These are phyloP conservation scores for Paecilomyces variotii DNA, from an alignment of 2,329 filamentous ascomycete species.

Conservation along the genomic window DNA sequence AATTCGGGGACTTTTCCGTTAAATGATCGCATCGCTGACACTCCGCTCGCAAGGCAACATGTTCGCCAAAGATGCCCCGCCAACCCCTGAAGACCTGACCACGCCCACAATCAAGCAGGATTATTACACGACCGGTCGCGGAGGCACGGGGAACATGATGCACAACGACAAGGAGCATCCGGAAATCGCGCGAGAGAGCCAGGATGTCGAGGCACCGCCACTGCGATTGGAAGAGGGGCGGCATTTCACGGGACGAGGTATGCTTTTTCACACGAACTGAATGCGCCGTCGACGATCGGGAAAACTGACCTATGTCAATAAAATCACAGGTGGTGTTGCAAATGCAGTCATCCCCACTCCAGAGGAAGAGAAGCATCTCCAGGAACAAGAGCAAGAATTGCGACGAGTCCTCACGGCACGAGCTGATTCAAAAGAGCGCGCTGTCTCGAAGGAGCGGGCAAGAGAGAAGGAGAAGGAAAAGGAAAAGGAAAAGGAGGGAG, in stretches of 20 bases:
- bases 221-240: constrained; percentile 30
- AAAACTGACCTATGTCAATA: constrained; percentile 2
- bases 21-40: not conserved
- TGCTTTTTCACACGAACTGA: constrained; percentile 4
- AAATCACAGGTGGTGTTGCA: constrained; percentile 23
- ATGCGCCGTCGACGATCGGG: not conserved
- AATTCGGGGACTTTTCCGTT: not conserved
- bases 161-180: constrained; percentile 60
- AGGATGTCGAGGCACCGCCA: constrained; percentile 63
- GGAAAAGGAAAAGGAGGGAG: not conserved
- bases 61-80: constrained; percentile 40
- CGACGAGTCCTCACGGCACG: not conserved
- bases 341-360: constrained; percentile 25
- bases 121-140: constrained; percentile 83
- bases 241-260: constrained; percentile 38
- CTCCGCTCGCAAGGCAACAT: constrained; percentile 51
- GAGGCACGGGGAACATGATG: constrained; percentile 83
- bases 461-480: not conserved
- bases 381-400: constrained; percentile 15
- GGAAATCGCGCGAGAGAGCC: constrained; percentile 63
- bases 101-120: constrained; percentile 77
- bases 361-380: constrained; percentile 14
- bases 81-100: constrained; percentile 58
- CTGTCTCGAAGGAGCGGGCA: not conserved
- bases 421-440: not conserved